phyloP scores from a whole-genome alignment of 2,329 filamentous ascomycete genomes.

The Clarireedia paspali region DNA sequence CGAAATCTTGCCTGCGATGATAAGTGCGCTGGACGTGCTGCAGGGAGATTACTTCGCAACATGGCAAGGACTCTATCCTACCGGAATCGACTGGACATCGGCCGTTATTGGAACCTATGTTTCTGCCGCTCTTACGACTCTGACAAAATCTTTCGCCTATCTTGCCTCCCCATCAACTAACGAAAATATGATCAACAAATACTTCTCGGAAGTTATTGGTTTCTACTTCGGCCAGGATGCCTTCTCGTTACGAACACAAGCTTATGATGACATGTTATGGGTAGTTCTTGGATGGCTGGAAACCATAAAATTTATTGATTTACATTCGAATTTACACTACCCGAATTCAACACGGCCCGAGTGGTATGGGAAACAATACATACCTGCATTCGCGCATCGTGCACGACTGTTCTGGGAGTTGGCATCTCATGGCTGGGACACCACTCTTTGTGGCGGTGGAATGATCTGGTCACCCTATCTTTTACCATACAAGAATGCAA shows the following conservation, averaged over 20 bases:
- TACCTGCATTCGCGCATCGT: constrained; percentile 71
- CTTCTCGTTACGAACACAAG: constrained; percentile 65
- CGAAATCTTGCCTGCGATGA: constrained; percentile 19
- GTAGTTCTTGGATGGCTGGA: constrained; percentile 90
- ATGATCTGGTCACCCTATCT: constrained; percentile 85
- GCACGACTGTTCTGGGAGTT: constrained; percentile 81
- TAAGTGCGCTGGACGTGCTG: constrained; percentile 64
- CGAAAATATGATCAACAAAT: constrained; percentile 74
- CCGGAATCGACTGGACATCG: constrained; percentile 86
- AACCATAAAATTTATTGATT: constrained; percentile 64
- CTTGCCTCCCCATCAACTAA: constrained; percentile 31
- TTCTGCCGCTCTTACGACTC: constrained; percentile 62
- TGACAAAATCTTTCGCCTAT: constrained; percentile 53
- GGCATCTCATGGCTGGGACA: constrained; percentile 74
- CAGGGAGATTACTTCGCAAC: constrained; percentile 71
- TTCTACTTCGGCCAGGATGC: constrained; percentile 86
- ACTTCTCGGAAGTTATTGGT: constrained; percentile 67
- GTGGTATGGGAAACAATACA: constrained; percentile 76
- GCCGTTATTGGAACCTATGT: constrained; percentile 73
- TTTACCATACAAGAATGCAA: constrained; percentile 87
- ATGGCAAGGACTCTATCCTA: constrained; percentile 76
- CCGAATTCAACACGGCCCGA: constrained; percentile 29
- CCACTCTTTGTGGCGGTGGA: constrained; percentile 70
- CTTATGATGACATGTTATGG: constrained; percentile 94
- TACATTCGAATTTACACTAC: constrained; percentile 61